Conservation (phyloP, 164 flowering plant genomes). For the grape (Vitis vinifera) region ASM3070453v1 NC_081812.1:21045501-21046000, state of each 20-base stretch:
- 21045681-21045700: conserved; percentile 26
- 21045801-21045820: too few species aligned
- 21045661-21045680: not conserved
- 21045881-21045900: too few species aligned
- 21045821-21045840: too few species aligned
- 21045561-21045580: not conserved
- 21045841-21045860: too few species aligned
- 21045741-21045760: conserved; percentile 18
- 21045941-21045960: too few species aligned
- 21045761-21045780: conserved; percentile 1
- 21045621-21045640: not conserved
- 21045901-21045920: too few species aligned
- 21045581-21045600: too few species aligned
- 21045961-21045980: too few species aligned
- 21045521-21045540: not conserved
- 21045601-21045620: not conserved
- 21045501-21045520: not conserved
- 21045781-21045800: too few species aligned
- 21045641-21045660: not conserved
- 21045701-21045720: conserved; percentile 21
- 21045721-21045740: conserved; percentile 13
- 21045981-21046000: too few species aligned
- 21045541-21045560: not conserved
- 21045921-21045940: too few species aligned
- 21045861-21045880: too few species aligned